These are phyloP conservation scores for Kodamaea fungicola DNA, from an alignment of 1,139 yeast species.

Conservation along the genomic window DNA sequence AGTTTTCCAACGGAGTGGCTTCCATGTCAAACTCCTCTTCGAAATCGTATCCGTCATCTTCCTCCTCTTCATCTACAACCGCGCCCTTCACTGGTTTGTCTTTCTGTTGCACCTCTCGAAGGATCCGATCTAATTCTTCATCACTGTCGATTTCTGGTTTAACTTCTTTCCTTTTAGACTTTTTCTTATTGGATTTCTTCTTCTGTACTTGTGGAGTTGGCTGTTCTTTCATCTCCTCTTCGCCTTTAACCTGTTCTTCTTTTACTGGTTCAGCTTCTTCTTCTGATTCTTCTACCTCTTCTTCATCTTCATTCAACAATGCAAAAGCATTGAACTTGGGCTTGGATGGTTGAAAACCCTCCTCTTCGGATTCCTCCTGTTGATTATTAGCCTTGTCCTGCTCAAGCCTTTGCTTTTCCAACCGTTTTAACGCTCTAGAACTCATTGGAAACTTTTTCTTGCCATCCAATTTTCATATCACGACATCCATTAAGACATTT, in stretches of 20 bases:
- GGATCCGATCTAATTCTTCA: conserved; percentile 40
- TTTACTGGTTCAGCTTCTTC: conserved; percentile 15
- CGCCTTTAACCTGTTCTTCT: conserved; percentile 11
- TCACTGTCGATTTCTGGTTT: conserved; percentile 23
- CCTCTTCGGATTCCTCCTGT: conserved; percentile 8
- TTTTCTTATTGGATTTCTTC: conserved; percentile 12
- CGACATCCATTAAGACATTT: too few species aligned
- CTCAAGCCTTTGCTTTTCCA: conserved; percentile 43
- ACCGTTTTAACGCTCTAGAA: conserved; percentile 59
- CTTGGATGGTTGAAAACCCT: conserved; percentile 12
- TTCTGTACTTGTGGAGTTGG: neutral
- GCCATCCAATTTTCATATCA: too few species aligned
- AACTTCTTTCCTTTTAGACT: conserved; percentile 18
- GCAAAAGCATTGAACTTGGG: conserved; percentile 52
- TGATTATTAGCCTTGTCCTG: conserved; percentile 12
- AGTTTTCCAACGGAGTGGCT: conserved; percentile 31
- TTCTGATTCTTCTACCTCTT: conserved; percentile 31
- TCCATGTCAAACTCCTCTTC: conserved; percentile 31
- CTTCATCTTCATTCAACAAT: conserved; percentile 40
- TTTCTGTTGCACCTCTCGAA: conserved; percentile 31
- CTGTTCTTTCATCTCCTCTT: neutral
- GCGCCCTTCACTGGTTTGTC: conserved; percentile 20
- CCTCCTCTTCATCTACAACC: conserved; percentile 9
- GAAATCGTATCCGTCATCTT: conserved; percentile 26
- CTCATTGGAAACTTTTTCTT: conserved; percentile 42